Base-by-base conservation (phyloP, 352 stramenopile genomes). In the Lagenidium giganteum region DNA sequence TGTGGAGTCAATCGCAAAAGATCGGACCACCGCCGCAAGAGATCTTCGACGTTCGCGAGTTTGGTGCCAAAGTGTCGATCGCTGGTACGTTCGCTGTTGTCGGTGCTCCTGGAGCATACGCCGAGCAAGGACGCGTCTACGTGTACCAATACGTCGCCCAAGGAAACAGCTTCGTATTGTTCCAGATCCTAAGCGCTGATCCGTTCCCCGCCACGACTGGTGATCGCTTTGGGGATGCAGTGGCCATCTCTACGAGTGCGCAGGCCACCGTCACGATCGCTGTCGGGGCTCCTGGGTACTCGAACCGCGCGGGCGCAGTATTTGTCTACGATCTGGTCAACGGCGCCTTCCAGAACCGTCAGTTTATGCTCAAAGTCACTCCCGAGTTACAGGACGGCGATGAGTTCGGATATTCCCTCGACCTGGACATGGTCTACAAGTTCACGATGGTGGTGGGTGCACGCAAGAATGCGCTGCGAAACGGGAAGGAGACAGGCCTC, bases 261-360 rank as follows among this genome's bases (percentile, higher is more conserved):
- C 16, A 57, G 2, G 56, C 47, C 2, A 78, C 58, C 0, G 27
- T 81, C 11, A 84, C 70, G 1, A 67, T 92, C 16, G 70, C 66
- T 14, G 62, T 93, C 11, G 77, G 82, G 1, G 74, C 82, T 2
- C 82, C 82, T 27, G 82, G 79, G 1, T 90, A 90, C 36, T 70
- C 54, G 4, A 43, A 42, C 0, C 55, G 39, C 1, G 68, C 48
- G 14, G 82, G 82, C 14, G 73, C 79, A 2, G 79, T 89, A 0
- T 93, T 93, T 45, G 67, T 92, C 0, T 93, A 83, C 42, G 72
- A 90, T 36, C 34, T 89, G 1, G 12, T 81, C 2, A 64, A 69
- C 21, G 73, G 73, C 3, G 51, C 61, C 23, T 92, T 88, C 37
- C 51, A 69, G 42, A 87, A 70, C 21, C 68, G 70, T 0, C 75